Evolutionary conservation across 176 grass and related monocot genomes (phyloP).

Genomic region (Neostapfia colusana): DNA sequence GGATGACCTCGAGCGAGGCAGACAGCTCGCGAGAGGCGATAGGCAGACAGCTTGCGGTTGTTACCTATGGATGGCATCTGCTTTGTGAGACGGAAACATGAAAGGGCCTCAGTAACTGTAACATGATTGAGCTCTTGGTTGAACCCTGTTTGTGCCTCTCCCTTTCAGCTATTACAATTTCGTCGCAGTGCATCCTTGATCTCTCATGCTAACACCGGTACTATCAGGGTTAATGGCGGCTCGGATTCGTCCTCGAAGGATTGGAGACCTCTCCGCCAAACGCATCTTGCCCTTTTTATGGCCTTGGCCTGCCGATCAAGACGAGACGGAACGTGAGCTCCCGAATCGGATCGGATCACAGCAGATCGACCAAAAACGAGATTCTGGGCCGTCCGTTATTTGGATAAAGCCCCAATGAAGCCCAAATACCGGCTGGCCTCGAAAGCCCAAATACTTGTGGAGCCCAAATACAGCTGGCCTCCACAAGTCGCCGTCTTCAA

Average conservation of each 20-base stretch:
- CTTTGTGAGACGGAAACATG: slow-evolving; percentile 40
- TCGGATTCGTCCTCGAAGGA: slow-evolving; percentile 2
- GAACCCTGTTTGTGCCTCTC: background rate
- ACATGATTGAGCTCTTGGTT: slow-evolving; percentile 49
- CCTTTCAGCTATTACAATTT: background rate
- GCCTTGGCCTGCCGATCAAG: no score
- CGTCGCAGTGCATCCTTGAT: background rate
- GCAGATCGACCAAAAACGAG: no score
- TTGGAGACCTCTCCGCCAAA: background rate
- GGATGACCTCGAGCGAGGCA: no score
- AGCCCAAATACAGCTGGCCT: no score
- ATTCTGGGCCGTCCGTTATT: no score
- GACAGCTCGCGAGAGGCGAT: no score
- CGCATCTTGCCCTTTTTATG: background rate
- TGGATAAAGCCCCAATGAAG: no score
- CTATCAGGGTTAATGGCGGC: slow-evolving; percentile 18
- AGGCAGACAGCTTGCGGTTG: slow-evolving; percentile 35
- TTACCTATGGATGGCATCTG: slow-evolving; percentile 46
- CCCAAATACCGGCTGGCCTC: no score
- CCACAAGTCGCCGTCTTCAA: no score
- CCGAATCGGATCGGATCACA: no score
- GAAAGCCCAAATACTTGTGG: no score
- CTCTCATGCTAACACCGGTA: background rate
- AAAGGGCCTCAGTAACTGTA: slow-evolving; percentile 51
- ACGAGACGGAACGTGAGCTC: no score